phyloP scores from a whole-genome alignment of 306 rosid species.

The Cajanus cajan region DNA sequence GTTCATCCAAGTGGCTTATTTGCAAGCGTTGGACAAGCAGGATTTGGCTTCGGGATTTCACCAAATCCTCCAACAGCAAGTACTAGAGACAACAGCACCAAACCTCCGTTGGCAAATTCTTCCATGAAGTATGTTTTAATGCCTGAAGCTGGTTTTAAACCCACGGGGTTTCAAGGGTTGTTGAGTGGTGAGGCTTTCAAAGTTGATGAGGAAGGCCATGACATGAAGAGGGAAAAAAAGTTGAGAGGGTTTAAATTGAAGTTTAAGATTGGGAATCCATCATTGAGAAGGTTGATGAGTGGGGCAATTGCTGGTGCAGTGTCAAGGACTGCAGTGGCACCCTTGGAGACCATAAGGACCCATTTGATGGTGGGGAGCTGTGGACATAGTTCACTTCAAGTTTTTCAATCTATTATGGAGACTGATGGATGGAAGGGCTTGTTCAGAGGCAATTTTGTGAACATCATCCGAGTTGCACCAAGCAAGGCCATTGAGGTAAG shows the following conservation, averaged over 20 bases:
- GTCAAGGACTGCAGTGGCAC: constrained; percentile 59
- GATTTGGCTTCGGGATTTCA: constrained; percentile 29
- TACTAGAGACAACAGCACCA: not conserved
- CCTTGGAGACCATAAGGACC: constrained; percentile 61
- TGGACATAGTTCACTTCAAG: constrained; percentile 43
- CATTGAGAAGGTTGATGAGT: constrained; percentile 57
- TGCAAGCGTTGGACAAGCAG: constrained; percentile 36
- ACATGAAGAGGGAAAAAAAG: constrained; percentile 28
- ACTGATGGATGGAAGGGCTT: constrained; percentile 67
- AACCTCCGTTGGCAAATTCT: constrained; percentile 11
- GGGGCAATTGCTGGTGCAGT: constrained; percentile 75
- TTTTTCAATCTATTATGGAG: constrained; percentile 53
- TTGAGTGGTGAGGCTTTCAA: constrained; percentile 1
- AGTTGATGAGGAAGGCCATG: constrained; percentile 27
- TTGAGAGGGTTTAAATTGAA: constrained; percentile 41
- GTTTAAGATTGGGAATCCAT: constrained; percentile 50
- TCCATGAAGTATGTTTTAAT: constrained; percentile 22
- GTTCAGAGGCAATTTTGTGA: constrained; percentile 58
- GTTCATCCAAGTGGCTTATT: constrained; percentile 30
- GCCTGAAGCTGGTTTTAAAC: constrained; percentile 10
- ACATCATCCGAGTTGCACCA: constrained; percentile 61
- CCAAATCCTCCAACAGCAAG: constrained; percentile 26
- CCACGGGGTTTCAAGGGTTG: constrained; percentile 1
- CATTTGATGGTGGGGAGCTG: constrained; percentile 67
- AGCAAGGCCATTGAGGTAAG: constrained; percentile 70